phyloP scores from a whole-genome alignment of 768 basidiomycete species.

The Lactarius tabidus region DNA sequence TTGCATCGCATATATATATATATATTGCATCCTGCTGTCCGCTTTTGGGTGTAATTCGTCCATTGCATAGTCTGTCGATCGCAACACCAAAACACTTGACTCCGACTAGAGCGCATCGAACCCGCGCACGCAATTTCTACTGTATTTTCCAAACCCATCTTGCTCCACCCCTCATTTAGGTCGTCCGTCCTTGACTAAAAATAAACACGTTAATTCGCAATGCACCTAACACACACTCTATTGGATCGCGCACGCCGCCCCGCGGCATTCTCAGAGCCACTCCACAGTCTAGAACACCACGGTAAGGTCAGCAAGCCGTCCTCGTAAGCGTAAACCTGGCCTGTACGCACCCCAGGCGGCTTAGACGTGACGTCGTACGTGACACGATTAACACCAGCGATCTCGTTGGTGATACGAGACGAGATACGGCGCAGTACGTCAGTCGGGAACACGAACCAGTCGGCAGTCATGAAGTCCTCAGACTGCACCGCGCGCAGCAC shows the following conservation, averaged over 20 bases:
- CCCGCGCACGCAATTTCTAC: slow-evolving; percentile 20
- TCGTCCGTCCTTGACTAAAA: slow-evolving; percentile 6
- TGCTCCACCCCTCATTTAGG: slow-evolving; percentile 19
- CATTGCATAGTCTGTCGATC: slow-evolving; percentile 6
- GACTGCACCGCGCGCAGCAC: slow-evolving; percentile 92
- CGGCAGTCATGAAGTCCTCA: slow-evolving; percentile 99
- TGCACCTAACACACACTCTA: neutral
- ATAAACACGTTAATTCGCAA: slow-evolving; percentile 13
- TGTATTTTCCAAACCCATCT: slow-evolving; percentile 18
- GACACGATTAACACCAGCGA: slow-evolving; percentile 91
- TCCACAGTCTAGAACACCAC: slow-evolving; percentile 31
- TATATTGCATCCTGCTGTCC: slow-evolving; percentile 4
- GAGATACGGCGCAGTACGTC: slow-evolving; percentile 88
- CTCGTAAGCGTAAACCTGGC: neutral
- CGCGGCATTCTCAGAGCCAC: slow-evolving; percentile 29
- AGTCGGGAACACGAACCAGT: slow-evolving; percentile 98
- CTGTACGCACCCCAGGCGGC: slow-evolving; percentile 74
- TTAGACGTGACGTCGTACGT: slow-evolving; percentile 97
- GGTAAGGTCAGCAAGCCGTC: slow-evolving; percentile 17
- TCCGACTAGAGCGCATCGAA: slow-evolving; percentile 20
- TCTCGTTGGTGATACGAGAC: slow-evolving; percentile 97
- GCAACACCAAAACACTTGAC: slow-evolving; percentile 10
- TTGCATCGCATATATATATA: neutral
- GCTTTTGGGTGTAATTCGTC: slow-evolving; percentile 10
- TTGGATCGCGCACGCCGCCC: neutral